Base-by-base conservation (phyloP, 2,329 filamentous ascomycete species). In the Dendrostoma leiphaemia region DNA sequence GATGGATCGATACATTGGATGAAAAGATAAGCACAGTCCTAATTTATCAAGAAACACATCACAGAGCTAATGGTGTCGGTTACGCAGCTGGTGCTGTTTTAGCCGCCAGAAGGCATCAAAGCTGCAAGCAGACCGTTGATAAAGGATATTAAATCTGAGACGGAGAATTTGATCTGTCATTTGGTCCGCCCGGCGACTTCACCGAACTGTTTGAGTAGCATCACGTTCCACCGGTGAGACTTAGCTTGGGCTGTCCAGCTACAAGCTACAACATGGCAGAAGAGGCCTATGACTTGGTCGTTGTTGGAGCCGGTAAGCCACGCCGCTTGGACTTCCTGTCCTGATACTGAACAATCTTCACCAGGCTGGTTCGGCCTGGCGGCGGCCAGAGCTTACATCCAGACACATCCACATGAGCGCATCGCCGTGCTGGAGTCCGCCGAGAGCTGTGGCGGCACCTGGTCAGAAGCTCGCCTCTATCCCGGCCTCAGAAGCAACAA, bases 401-500 rank as follows among this genome's bases (percentile, higher is more conserved):
- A 83, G 51, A 59, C 81, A 21, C 67, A 80, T 50, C 79, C 81
- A 0, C 58, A 66, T 4, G 69, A 72, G 49, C 74, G 71, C 2
- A 61, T 84, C 7, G 58, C 76, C 8, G 62, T 85, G 1, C 63
- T 85, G 12, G 83, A 85, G n/a, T 65, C 71, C 1, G 72, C 71
- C 6, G 64, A 69, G 19, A 75, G 78, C 2, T 65, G 81, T 35
- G 85, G 85, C 1, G 85, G 85, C 5, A 80, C 80, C 9, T 88
- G 84, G 85, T 76, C 80, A 4, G 69, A 77, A 49, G 69, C 83
- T 24, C 75, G 83, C 1, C 68, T 86, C 1, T 82, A 88, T 64
- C 77, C 80, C 0, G 81, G 80, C 2, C 73, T 88, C 41, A 82
- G 81, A 55, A 79, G 82, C 3, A 88, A 88, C 67, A 88, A 88